A percentile compares a stretch with the other conserved stretches of the same genome.
These are phyloP conservation scores for Haematococcus sp. DNA, from an alignment of 139 green algal genomes.

Conservation along the genomic window DNA sequence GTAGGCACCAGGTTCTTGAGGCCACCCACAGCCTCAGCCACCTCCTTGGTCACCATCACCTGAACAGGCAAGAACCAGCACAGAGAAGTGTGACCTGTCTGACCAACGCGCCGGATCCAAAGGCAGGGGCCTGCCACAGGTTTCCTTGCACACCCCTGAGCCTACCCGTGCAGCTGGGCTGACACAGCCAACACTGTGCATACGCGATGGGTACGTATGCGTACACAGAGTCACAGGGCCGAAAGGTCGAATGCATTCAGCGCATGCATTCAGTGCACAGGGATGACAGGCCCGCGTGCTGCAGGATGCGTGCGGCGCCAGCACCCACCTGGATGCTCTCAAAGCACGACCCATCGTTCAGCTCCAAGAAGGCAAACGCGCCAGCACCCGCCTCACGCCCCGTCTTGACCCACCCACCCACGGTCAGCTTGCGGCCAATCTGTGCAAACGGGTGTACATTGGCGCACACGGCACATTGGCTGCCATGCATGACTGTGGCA, in stretches of 20 bases:
- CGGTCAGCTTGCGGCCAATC: slow-evolving; percentile 68
- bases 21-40: slow-evolving; percentile 65
- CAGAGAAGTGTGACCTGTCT: background rate
- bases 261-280: too few relatives aligned
- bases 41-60: slow-evolving; percentile 80
- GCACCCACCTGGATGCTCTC: slow-evolving; percentile 83
- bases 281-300: too few relatives aligned
- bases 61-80: slow-evolving; percentile 26
- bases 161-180: too few relatives aligned
- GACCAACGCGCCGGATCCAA: too few relatives aligned
- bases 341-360: slow-evolving; percentile 94
- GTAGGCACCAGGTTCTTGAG: slow-evolving; percentile 59
- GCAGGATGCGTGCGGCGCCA: too few relatives aligned
- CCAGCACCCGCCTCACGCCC: slow-evolving; percentile 89
- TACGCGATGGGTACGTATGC: too few relatives aligned
- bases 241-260: too few relatives aligned
- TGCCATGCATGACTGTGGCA: too few relatives aligned
- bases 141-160: too few relatives aligned
- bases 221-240: too few relatives aligned
- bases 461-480: background rate
- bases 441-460: slow-evolving; percentile 17
- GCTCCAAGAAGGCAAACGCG: slow-evolving; percentile 93
- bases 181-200: too few relatives aligned
- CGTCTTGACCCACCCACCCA: slow-evolving; percentile 99
- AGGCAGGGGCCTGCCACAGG: too few relatives aligned